These are phyloP conservation scores for Xylariaceae sp. DNA, from an alignment of 2,329 filamentous ascomycete genomes.

Conservation along the genomic window DNA sequence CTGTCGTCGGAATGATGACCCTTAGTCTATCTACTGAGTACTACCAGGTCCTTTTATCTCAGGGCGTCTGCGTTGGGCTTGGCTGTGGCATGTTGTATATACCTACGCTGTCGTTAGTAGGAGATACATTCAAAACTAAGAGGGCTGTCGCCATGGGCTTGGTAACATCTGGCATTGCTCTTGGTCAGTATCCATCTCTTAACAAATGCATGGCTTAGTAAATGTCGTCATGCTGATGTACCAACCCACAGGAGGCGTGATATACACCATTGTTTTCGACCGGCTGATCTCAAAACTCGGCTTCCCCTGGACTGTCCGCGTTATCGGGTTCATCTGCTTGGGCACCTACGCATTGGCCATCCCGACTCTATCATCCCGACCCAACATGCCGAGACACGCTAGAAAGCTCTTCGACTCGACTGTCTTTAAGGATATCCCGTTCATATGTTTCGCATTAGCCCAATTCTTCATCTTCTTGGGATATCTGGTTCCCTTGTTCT, in stretches of 20 bases:
- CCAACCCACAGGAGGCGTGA: no score
- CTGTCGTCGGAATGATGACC: conserved; percentile 35
- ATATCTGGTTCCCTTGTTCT: conserved; percentile 53
- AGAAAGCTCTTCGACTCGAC: conserved; percentile 42
- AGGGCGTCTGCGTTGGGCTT: conserved; percentile 22
- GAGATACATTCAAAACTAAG: no score
- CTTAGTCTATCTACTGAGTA: conserved; percentile 34
- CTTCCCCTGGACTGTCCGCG: conserved; percentile 37
- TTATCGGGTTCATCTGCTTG: conserved; percentile 34
- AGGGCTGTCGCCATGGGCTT: no score
- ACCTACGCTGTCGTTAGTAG: no score
- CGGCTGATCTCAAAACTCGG: conserved; percentile 44
- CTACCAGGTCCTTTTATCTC: conserved; percentile 31
- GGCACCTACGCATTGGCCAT: conserved; percentile 29
- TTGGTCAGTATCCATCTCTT: no score
- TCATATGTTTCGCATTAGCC: conserved; percentile 4
- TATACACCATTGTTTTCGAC: conserved; percentile 52
- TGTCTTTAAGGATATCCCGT: conserved; percentile 39
- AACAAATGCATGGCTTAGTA: no score
- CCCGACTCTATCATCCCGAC: conserved; percentile 32
- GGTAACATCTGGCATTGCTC: no score
- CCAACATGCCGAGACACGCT: conserved; percentile 36
- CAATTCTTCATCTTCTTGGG: conserved; percentile 40
- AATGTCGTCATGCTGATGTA: no score
- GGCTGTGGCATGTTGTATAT: conserved; percentile 23